Conservation (phyloP, 2,329 filamentous ascomycete genomes). For the Didymella pomorum region DNA sequence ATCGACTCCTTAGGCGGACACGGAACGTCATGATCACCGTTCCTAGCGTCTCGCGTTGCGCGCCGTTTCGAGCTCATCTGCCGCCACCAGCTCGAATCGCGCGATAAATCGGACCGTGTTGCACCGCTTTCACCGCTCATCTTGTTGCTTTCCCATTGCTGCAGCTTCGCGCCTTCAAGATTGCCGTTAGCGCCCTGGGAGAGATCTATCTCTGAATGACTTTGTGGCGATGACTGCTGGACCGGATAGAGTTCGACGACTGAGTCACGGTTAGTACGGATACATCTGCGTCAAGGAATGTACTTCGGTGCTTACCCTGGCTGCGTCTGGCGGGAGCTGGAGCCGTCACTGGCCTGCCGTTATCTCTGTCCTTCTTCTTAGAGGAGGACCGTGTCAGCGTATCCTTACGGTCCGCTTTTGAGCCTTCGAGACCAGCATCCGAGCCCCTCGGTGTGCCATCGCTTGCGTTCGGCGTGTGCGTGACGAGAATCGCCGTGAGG, state of each 20-base stretch:
- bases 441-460: conserved; percentile 34
- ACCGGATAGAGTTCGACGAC: conserved; percentile 43
- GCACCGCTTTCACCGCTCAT: conserved; percentile 41
- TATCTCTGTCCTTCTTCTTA: conserved; percentile 35
- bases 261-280: conserved; percentile 20
- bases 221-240: conserved; percentile 42
- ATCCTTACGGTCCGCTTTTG: conserved; percentile 42
- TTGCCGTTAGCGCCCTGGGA: conserved; percentile 44
- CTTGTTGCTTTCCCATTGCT: conserved; percentile 46
- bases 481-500: conserved; percentile 50
- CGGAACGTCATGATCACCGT: conserved; percentile 38
- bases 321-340: conserved; percentile 45
- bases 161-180: conserved; percentile 42
- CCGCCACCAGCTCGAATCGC: conserved; percentile 48
- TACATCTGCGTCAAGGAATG: not conserved
- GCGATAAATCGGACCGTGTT: conserved; percentile 41
- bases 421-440: conserved; percentile 22
- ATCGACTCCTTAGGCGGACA: conserved; percentile 37
- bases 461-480: conserved; percentile 44
- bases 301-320: conserved; percentile 42
- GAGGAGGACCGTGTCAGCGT: conserved; percentile 37
- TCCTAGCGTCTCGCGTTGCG: conserved; percentile 37
- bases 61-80: conserved; percentile 44
- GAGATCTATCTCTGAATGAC: conserved; percentile 47
- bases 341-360: conserved; percentile 45